phyloP scores from a whole-genome alignment of 2,329 filamentous ascomycete species.

The Allantophomopsis lycopodina region DNA sequence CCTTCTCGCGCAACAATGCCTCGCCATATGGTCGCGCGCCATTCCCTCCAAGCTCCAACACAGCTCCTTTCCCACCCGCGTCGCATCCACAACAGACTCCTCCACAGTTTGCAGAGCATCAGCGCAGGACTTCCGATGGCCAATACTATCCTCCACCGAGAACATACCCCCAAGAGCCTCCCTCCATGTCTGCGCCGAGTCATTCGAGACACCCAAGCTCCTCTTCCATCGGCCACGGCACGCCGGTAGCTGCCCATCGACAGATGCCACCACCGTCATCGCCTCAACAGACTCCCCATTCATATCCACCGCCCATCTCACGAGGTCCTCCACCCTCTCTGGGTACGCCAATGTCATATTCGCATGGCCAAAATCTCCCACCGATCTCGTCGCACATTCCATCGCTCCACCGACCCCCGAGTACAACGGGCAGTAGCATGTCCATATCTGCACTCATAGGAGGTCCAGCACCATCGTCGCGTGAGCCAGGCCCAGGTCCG shows the following conservation, averaged over 20 bases:
- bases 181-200: slow-evolving; percentile 12
- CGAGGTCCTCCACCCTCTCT: slow-evolving; percentile 27
- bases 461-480: slow-evolving; percentile 29
- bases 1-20: slow-evolving; percentile 17
- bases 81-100: slow-evolving; percentile 15
- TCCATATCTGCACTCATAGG: slow-evolving; percentile 63
- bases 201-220: slow-evolving; percentile 18
- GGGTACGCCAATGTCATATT: slow-evolving; percentile 25
- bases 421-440: slow-evolving; percentile 42
- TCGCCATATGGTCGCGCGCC: slow-evolving; percentile 17
- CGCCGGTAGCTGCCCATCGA: slow-evolving; percentile 11
- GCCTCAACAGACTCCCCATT: slow-evolving; percentile 26
- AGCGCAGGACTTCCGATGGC: slow-evolving; percentile 18
- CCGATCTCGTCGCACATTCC: slow-evolving; percentile 19
- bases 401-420: slow-evolving; percentile 32
- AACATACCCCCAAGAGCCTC: slow-evolving; percentile 15
- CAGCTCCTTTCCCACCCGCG: slow-evolving; percentile 12
- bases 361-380: slow-evolving; percentile 38
- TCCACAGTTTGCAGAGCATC: slow-evolving; percentile 15
- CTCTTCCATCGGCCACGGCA: slow-evolving; percentile 18
- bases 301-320: slow-evolving; percentile 18
- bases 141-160: slow-evolving; percentile 15
- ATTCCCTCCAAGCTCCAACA: slow-evolving; percentile 14
- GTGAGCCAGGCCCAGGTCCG: slow-evolving; percentile 30
- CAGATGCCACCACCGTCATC: slow-evolving; percentile 35